Evolutionary conservation across 1,139 yeast species (phyloP).

Genomic region (Yamadazyma triangularis): DNA sequence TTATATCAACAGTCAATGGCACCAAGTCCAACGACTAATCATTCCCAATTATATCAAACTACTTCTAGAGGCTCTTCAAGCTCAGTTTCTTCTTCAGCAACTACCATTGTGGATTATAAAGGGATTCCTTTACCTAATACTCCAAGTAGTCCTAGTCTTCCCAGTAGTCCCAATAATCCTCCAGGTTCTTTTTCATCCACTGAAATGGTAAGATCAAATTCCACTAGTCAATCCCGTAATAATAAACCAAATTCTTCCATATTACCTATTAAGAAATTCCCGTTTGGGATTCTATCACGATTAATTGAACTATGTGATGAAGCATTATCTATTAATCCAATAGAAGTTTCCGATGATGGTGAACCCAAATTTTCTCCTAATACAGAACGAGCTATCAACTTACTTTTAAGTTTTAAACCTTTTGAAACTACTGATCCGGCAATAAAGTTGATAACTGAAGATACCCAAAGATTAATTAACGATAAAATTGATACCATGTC

Average conservation of each 20-base stretch:
- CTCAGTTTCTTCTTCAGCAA: slow-evolving; percentile 12
- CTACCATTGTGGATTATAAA: slow-evolving; percentile 47
- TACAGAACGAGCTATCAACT: slow-evolving; percentile 60
- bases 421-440: slow-evolving; percentile 65
- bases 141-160: slow-evolving; percentile 12
- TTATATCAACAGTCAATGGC: slow-evolving; percentile 20
- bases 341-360: slow-evolving; percentile 26
- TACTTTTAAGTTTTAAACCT: slow-evolving; percentile 49
- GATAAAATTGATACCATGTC: slow-evolving; percentile 73
- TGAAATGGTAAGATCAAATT: slow-evolving; percentile 1
- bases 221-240: slow-evolving; percentile 15
- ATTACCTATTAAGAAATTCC: slow-evolving; percentile 44
- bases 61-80: slow-evolving; percentile 11
- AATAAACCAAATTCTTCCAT: slow-evolving; percentile 6
- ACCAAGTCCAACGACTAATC: slow-evolving; percentile 7
- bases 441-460: slow-evolving; percentile 56
- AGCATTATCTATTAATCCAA: slow-evolving; percentile 66
- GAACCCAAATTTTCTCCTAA: slow-evolving; percentile 58
- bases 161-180: slow-evolving; percentile 6
- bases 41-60: slow-evolving; percentile 15
- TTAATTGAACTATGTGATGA: slow-evolving; percentile 70
- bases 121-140: slow-evolving; percentile 51
- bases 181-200: slow-evolving; percentile 6
- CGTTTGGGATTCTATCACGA: slow-evolving; percentile 62
- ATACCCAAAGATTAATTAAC: slow-evolving; percentile 58